Evolutionary conservation across 2,329 filamentous ascomycete genomes (phyloP).

Genomic region (Pleomassaria siparia): DNA sequence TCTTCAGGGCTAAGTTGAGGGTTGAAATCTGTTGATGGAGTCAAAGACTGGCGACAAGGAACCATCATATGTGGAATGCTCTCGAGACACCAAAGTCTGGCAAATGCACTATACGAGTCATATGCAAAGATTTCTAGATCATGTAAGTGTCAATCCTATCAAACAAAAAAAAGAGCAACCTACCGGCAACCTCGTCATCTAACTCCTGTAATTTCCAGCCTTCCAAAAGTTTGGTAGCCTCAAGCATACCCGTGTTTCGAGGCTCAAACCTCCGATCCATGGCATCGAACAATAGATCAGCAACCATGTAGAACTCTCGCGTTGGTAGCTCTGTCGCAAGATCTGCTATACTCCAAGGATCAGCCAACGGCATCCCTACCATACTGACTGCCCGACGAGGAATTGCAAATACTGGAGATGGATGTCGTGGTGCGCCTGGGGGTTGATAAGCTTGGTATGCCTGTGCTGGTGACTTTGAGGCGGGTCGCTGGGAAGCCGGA

Average conservation of each 20-base stretch:
- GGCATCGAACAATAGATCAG: constrained; percentile 38
- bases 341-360: constrained; percentile 40
- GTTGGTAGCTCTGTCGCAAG: constrained; percentile 35
- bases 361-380: constrained; percentile 29
- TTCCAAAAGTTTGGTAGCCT: constrained; percentile 35
- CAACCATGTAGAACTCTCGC: constrained; percentile 39
- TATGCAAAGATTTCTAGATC: constrained; percentile 30
- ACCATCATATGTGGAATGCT: constrained; percentile 40
- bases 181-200: constrained; percentile 31
- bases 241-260: constrained; percentile 36
- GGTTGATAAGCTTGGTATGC: constrained; percentile 34
- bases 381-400: constrained; percentile 32
- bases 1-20: constrained; percentile 25
- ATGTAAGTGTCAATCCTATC: neutral
- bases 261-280: constrained; percentile 38
- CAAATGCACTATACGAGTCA: constrained; percentile 31
- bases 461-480: constrained; percentile 8
- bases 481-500: constrained; percentile 16
- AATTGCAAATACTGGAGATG: constrained; percentile 27
- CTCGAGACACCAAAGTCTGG: constrained; percentile 35
- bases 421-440: constrained; percentile 10
- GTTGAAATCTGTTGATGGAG: constrained; percentile 34
- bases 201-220: constrained; percentile 31
- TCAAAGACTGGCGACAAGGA: constrained; percentile 26
- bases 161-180: constrained; percentile 15